Conservation (phyloP, 441 rosid genomes). For the Gossypium gossypioides region DNA sequence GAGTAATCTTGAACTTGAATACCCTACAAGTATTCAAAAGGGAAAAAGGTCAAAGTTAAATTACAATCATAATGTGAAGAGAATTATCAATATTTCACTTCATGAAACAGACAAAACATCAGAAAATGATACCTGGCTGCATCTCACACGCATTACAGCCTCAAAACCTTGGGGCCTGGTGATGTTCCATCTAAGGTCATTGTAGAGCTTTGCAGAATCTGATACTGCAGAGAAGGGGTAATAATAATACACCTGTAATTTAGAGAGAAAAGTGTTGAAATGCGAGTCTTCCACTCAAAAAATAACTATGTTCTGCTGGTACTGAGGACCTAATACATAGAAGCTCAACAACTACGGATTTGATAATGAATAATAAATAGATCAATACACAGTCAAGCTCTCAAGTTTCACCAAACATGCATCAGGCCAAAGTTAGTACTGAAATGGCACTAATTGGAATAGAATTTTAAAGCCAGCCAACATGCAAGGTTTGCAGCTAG, state of each 20-base stretch:
- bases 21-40: slow-evolving; percentile 43
- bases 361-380: not conserved
- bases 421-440: not conserved
- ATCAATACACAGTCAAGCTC: not conserved
- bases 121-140: slow-evolving; percentile 68
- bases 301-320: not conserved
- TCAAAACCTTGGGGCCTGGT: slow-evolving; percentile 98
- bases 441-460: not conserved
- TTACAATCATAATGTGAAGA: not conserved
- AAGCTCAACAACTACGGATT: not conserved
- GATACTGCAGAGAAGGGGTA: slow-evolving; percentile 84
- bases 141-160: slow-evolving; percentile 98
- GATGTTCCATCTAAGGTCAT: slow-evolving; percentile 96
- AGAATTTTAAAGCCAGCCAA: not conserved
- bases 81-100: not conserved
- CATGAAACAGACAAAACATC: slow-evolving; percentile 10
- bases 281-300: not conserved
- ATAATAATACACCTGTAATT: slow-evolving; percentile 76
- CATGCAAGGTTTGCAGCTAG: not conserved
- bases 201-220: slow-evolving; percentile 92
- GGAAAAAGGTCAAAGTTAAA: not conserved
- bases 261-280: slow-evolving; percentile 11
- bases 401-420: not conserved
- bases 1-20: slow-evolving; percentile 94
- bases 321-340: not conserved